These are phyloP conservation scores for Stachybotrys chartarum DNA, from an alignment of 2,329 filamentous ascomycete genomes.

Conservation along the genomic window DNA sequence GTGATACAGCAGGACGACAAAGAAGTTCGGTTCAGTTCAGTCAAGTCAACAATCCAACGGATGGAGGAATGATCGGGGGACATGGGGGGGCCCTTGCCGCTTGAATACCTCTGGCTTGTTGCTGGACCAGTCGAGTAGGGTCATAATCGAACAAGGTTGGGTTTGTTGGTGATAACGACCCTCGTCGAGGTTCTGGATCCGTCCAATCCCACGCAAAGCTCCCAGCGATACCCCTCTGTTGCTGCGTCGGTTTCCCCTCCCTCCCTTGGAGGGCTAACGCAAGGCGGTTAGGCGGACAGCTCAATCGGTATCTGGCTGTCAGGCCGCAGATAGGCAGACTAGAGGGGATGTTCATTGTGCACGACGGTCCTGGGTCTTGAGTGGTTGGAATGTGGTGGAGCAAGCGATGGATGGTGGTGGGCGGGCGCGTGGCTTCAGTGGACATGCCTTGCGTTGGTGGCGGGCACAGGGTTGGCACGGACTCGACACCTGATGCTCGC, in stretches of 20 bases:
- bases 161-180: neutral
- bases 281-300: neutral
- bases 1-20: neutral
- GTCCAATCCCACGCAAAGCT: neutral
- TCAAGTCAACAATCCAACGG: neutral
- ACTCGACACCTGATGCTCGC: no score
- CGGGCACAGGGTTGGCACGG: neutral
- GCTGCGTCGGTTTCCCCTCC: neutral
- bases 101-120: neutral
- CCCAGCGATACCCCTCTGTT: neutral
- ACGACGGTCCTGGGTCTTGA: neutral
- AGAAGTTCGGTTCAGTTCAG: neutral
- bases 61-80: neutral
- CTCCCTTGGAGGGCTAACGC: neutral
- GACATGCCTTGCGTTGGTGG: neutral
- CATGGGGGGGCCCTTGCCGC: neutral
- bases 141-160: neutral
- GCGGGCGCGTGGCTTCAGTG: neutral
- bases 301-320: no score
- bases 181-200: neutral
- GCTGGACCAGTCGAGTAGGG: neutral
- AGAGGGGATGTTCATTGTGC: neutral
- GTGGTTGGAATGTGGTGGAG: neutral
- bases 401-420: neutral
- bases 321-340: neutral